Evolutionary conservation across 352 stramenopile species (phyloP), one percentile per base, ranked within the genome.

Genomic region (Albugo laibachii): DNA sequence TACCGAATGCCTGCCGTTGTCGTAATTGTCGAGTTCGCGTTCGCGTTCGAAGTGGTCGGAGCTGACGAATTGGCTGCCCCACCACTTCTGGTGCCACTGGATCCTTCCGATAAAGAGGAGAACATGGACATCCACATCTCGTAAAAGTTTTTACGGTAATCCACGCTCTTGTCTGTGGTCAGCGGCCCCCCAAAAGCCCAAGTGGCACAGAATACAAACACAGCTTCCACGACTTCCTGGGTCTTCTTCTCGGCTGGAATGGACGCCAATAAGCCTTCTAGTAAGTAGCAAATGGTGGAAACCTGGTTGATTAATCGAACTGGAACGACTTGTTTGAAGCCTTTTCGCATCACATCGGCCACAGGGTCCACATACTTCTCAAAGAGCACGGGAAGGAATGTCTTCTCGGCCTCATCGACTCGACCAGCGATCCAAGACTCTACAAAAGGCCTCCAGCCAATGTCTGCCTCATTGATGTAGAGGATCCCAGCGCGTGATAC

Each of bases 171-270:
- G 42, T 98, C 92, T 15, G 96, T 77, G 12, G 95, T 92, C 41
- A 98, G 80, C 1, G 93, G 83, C 11, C 93, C 94, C 5, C 92
- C 93, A 56, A 98, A 98, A 0, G 93, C 91, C 93, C 93, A 98
- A 46, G 94, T 95, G 0, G 86, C 72, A 36, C 82, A 96, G 56
- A 97, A 97, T 27, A 95, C 85, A 64, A 98, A 98, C 45, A 97
- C 74, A 14, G 82, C 84, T 54, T 98, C 93, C 39, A 98, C 89
- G 16, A 95, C 62, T 27, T 95, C 85, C 20, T 80, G 73, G 1
- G 75, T 83, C 47, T 88, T 96, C 70, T 97, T 96, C 37, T 96
- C 82, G 0, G 66, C 49, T 10, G 78, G 66, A 8, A 95, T 73
- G 3, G 64, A 71, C 0, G 67, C 68, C 18, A 98, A 59, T 15